These are phyloP conservation scores for Pseudogymnoascus sp. DNA, from an alignment of 2,329 filamentous ascomycete genomes.

Conservation along the genomic window DNA sequence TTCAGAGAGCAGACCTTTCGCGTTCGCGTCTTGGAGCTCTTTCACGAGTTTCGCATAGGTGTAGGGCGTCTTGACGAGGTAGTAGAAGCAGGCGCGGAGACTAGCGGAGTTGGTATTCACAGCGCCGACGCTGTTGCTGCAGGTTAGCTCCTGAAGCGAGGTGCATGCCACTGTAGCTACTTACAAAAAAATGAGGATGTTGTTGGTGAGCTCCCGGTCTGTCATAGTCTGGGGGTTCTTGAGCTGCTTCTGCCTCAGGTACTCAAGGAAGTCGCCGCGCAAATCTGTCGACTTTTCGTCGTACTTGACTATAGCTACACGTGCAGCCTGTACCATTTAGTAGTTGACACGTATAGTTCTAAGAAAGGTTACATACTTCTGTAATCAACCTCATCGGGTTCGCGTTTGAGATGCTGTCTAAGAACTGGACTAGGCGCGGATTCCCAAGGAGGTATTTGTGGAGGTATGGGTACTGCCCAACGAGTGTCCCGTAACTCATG, in stretches of 20 bases:
- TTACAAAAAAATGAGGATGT: slow-evolving; percentile 11
- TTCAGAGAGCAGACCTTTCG: slow-evolving; percentile 12
- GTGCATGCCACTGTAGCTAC: background rate
- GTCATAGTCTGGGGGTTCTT: slow-evolving; percentile 21
- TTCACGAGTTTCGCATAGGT: slow-evolving; percentile 29
- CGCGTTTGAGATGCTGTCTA: background rate
- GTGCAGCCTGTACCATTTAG: background rate
- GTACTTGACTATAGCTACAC: background rate
- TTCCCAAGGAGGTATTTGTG: slow-evolving; percentile 8
- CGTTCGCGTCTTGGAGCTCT: slow-evolving; percentile 32
- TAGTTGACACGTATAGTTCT: background rate
- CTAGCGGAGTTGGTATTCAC: slow-evolving; percentile 31
- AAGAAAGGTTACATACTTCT: background rate
- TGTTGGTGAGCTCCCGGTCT: slow-evolving; percentile 23
- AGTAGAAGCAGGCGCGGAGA: slow-evolving; percentile 28
- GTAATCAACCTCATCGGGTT: background rate
- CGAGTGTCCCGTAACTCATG: slow-evolving; percentile 1
- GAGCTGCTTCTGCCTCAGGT: background rate
- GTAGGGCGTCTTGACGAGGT: slow-evolving; percentile 23
- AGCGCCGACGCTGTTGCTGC: background rate
- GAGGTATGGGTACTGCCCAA: slow-evolving; percentile 10
- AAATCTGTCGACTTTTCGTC: background rate
- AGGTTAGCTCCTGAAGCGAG: background rate
- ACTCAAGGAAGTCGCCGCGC: background rate
- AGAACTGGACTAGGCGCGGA: background rate